Conservation (phyloP, 805 yeast genomes). For the Candida ulmi region DNA sequence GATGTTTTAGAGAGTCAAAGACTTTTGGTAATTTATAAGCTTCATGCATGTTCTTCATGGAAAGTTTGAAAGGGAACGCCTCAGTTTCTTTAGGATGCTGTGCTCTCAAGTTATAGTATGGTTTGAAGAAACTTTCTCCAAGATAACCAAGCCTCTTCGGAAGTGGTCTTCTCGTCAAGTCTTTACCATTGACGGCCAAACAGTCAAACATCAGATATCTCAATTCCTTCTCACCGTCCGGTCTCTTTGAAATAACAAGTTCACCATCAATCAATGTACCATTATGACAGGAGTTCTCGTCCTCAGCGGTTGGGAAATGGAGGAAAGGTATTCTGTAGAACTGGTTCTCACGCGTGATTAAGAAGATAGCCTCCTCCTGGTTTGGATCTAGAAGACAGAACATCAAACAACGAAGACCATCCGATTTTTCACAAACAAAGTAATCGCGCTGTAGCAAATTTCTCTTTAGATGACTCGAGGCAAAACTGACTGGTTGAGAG, state of each 20-base stretch:
- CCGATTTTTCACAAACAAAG: conserved; percentile 93
- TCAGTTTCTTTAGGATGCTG: conserved; percentile 68
- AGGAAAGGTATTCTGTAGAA: conserved; percentile 76
- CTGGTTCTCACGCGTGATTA: conserved; percentile 85
- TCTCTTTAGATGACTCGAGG: conserved; percentile 60
- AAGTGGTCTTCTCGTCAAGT: conserved; percentile 63
- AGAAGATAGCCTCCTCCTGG: conserved; percentile 81
- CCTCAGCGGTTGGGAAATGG: conserved; percentile 66
- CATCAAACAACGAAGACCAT: conserved; percentile 84
- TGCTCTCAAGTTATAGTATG: conserved; percentile 67
- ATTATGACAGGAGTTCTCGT: conserved; percentile 60
- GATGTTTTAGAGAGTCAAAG: conserved; percentile 59
- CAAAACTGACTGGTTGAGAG: conserved; percentile 92
- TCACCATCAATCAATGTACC: conserved; percentile 95
- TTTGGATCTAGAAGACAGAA: conserved; percentile 58
- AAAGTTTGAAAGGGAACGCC: conserved; percentile 78
- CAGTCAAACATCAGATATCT: conserved; percentile 90
- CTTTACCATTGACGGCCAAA: conserved; percentile 72
- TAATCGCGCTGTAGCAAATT: conserved; percentile 69
- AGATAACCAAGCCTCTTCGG: conserved; percentile 85
- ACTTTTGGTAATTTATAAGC: conserved; percentile 75
- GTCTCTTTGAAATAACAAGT: conserved; percentile 65
- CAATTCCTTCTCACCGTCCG: conserved; percentile 55
- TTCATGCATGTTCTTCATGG: conserved; percentile 83
- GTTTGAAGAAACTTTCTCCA: conserved; percentile 73